Base-by-base conservation (phyloP, 768 basidiomycete species). In the Phaeotremella fagi region DNA sequence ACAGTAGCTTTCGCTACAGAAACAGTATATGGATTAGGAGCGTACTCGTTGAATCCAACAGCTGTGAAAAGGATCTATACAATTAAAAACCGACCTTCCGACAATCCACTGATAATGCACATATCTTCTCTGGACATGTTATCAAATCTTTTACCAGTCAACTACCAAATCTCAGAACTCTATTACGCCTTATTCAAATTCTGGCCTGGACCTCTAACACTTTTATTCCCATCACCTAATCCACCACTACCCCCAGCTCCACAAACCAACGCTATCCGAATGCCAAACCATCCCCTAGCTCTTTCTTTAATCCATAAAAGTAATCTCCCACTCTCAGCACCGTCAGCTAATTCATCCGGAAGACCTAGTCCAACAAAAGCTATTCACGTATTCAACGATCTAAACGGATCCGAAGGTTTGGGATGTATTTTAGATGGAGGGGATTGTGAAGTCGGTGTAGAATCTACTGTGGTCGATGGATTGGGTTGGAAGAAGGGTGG, bases 1-100 rank as follows among this genome's bases (percentile, higher is more conserved):
- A 66, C 71, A 1, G 72, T 98, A 50, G 92, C 85, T 0, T 88
- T 99, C 70, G 94, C 95, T 0, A 97, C 95, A 26, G 95, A 99
- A 75, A 98, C 95, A 0, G 95, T 99, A 11, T 99, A 98, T 74
- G 95, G 95, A 1, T 83, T 99, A n/a, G 95, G 88, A 25, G 95
- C 90, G 0, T 76, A 84, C 20, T 90, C 94, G 0, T 76, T 90
- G 41, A 77, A 63, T 37, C 63, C 66, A 0, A 33, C 50, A 1
- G 90, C 92, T 2, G 81, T 83, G 4, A 68, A 79, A 2, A 80
- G 80, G 63, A 91, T 99, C 64, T 99, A 90, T 75, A 73, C 80
- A 16, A 86, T 86, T 46, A 99, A 99, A 68, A 88, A 90, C 33
- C 81, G 95, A 48, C 95, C 95, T 5, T 77, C 86, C 3, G 95